Evolutionary conservation across 192 early-diverging fungal genomes (phyloP), one percentile per base, ranked within the genome.

Genomic region (Backusella parvicylindrica): DNA sequence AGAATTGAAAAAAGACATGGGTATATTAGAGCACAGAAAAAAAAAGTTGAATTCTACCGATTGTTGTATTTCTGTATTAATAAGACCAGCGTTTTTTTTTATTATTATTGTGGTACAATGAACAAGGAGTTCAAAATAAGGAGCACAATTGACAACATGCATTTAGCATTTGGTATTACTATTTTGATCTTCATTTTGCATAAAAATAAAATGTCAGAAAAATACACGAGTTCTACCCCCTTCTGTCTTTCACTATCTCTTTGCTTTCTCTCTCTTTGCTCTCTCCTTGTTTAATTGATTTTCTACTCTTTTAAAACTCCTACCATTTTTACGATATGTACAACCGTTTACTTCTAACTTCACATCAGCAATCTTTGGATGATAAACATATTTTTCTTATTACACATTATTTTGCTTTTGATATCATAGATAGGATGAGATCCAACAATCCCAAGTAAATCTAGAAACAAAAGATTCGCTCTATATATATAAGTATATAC

Each of bases 101-200:
- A 9, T 38, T 38, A 9, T 38, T 38, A 6, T 26, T 60, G 53
- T 60, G 26, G 11, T 12, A 28, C 53, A 60, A 60, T 60, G 3
- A 60, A 28, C 9, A 28, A 60, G 53, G 53, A 26, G 53, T 9
- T 60, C 4, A 60, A 56, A 56, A 3, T 60, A 60, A 60, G 53
- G 53, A 60, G 53, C 53, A 60, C 28, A 60, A 60, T 60, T 60
- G 53, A 60, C 53, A 60, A 60, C 53, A 60, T 23, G 26, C 50
- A 56, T 26, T 56, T 60, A n/a, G 8, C 8, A 28, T 60, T 60
- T 60, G 21, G 21, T 60, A 28, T 11, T 60, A 60, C 53, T 28
- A 47, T 47, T 47, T 47, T 28, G 53, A 60, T 60, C 11, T 60
- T 60, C 53, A 26, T 60, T 60, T 60, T 60, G 53, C 53, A 60